A percentile compares a stretch with the other conserved stretches of the same genome.
phyloP scores from a whole-genome alignment of 2,329 filamentous ascomycete species.

The Tolypocladium amazonense region DNA sequence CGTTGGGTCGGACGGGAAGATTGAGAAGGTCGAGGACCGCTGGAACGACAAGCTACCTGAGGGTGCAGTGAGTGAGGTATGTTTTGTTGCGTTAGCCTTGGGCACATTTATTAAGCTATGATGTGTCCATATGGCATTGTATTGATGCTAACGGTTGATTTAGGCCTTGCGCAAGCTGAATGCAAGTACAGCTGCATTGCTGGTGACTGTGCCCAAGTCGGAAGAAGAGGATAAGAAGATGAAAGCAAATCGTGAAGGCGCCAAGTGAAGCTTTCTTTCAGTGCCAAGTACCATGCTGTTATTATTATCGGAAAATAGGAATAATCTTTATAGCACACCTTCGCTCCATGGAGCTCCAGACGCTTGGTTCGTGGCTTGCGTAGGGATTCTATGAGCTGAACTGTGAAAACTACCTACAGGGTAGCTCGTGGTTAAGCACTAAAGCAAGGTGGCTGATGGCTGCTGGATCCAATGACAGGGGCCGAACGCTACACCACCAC shows the following conservation, averaged over 20 bases:
- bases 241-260: background rate
- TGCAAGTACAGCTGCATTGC: background rate
- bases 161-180: background rate
- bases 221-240: background rate
- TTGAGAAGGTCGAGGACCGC: slow-evolving; percentile 22
- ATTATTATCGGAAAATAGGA: background rate
- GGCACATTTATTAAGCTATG: background rate
- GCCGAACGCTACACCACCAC: background rate
- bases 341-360: no score
- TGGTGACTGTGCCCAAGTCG: background rate
- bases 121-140: background rate
- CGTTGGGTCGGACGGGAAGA: slow-evolving; percentile 20
- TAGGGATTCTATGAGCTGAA: no score
- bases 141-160: background rate
- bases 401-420: no score
- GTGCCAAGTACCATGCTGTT: background rate
- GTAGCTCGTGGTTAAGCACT: background rate
- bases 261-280: background rate
- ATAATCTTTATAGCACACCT: no score
- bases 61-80: slow-evolving; percentile 20
- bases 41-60: slow-evolving; percentile 26
- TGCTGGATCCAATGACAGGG: background rate
- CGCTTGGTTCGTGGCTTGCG: no score
- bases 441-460: background rate
- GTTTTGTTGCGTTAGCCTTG: slow-evolving; percentile 2